Evolutionary conservation across 78 protist genomes (phyloP).

Genomic region (Guillardia theta): DNA sequence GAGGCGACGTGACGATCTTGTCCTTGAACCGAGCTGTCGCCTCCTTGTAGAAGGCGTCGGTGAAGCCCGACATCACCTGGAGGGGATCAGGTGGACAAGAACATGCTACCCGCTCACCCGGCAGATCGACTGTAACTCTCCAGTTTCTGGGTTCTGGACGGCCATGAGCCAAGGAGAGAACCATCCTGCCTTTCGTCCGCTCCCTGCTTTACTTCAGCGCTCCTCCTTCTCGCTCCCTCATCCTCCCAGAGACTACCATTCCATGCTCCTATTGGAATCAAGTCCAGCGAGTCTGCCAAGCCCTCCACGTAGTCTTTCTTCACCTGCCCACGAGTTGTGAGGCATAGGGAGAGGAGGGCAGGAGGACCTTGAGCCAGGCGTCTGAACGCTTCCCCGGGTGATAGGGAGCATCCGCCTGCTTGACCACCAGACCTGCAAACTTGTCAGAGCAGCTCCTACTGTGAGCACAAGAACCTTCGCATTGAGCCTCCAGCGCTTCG

Average conservation of each 20-base stretch:
- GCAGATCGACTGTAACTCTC: neutral
- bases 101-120: neutral
- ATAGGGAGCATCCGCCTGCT: neutral
- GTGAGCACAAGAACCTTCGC: no score
- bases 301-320: constrained; percentile 96
- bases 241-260: constrained; percentile 68
- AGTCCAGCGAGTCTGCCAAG: constrained; percentile 90
- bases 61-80: constrained; percentile 63
- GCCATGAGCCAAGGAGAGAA: neutral
- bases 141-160: neutral
- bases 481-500: neutral
- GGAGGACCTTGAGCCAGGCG: neutral
- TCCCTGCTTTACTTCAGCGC: no score
- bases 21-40: neutral
- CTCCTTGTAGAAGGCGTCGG: constrained; percentile 4
- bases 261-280: constrained; percentile 95
- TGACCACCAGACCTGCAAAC: neutral
- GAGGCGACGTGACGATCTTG: neutral
- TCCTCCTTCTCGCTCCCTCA: no score
- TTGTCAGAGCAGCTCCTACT: no score
- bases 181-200: constrained; percentile 7
- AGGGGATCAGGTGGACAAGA: neutral
- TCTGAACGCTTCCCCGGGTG: neutral
- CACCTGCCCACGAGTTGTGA: constrained; percentile 33
- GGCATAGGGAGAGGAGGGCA: no score